Base-by-base conservation (phyloP, 768 basidiomycete genomes). In the Auricularia sp. region DNA sequence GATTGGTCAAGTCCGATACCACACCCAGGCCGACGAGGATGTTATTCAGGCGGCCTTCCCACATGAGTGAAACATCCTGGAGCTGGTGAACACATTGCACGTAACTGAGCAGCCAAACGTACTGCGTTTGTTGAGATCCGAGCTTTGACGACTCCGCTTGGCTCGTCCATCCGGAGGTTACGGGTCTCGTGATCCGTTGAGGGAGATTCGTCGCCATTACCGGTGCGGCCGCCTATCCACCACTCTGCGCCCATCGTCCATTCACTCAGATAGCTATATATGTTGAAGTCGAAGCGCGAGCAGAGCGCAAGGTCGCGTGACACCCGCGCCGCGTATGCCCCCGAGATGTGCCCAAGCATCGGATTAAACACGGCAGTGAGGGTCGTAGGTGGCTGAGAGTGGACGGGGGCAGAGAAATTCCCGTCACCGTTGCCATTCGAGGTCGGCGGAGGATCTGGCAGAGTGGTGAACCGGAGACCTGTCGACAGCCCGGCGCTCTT, bases 261-360 rank as follows among this genome's bases (percentile, higher is more conserved):
- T 73, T 98, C 95, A 74, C 92, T 94, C 69, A 96, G 93, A 74
- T 94, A 98, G 75, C 92, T 94, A 73, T 98, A 97, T 34, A 95
- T 84, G 71, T 98, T 98, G 77, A 98, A 94, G 73, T 98, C 94
- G 72, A 95, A 98, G 24, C 92, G 85, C 0, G 92, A 89, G 62
- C 91, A 91, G 21, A 98, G 73, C 0, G 92, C 86, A 51, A 98
- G 83, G 73, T 96, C 91, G 13, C 83, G 83, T 4, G 91, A 90
- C 8, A 92, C 87, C 63, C 88, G 89, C 2, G 95, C 92, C 0
- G 93, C 88, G 73, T 98, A 98, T 44, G 95, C 93, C 6, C 89
- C 82, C 1, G 92, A 92, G 59, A 98, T 80, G 72, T 98, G 94
- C 0, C 96, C 96, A 65, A 98, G 85, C 83, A 98, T 93, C 0